Evolutionary conservation across 2,329 filamentous ascomycete genomes (phyloP).

Genomic region (Thielaviopsis ethacetica): DNA sequence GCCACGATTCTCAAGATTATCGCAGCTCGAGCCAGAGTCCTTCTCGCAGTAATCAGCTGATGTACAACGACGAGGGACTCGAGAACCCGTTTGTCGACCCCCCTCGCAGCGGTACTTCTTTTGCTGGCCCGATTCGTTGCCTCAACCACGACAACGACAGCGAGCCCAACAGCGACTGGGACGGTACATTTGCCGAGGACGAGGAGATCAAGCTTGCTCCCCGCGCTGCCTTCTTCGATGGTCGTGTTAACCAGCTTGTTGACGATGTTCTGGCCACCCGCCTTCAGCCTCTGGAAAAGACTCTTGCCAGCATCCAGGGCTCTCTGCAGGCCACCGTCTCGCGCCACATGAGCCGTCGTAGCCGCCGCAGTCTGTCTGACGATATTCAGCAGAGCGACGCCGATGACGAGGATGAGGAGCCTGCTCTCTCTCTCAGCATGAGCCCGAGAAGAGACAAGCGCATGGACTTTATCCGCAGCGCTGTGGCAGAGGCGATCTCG

Average conservation of each 20-base stretch:
- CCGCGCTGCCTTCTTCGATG: slow-evolving; percentile 78
- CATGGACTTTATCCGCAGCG: slow-evolving; percentile 63
- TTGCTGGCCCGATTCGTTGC: slow-evolving; percentile 39
- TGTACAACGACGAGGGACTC: slow-evolving; percentile 25
- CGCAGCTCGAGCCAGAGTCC: slow-evolving; percentile 60
- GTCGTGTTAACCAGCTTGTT: slow-evolving; percentile 74
- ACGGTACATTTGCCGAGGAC: slow-evolving; percentile 64
- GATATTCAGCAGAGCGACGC: slow-evolving; percentile 71
- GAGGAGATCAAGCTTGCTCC: slow-evolving; percentile 72
- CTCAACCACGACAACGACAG: slow-evolving; percentile 35
- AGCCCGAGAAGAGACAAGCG: slow-evolving; percentile 68
- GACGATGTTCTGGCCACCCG: slow-evolving; percentile 59
- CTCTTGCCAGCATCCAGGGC: slow-evolving; percentile 60
- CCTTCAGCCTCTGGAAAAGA: slow-evolving; percentile 65
- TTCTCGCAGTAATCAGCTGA: slow-evolving; percentile 38
- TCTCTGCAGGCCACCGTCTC: slow-evolving; percentile 40
- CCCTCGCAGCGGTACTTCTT: slow-evolving; percentile 43
- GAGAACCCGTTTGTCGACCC: slow-evolving; percentile 48
- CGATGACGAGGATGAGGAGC: slow-evolving; percentile 79
- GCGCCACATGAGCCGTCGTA: slow-evolving; percentile 41
- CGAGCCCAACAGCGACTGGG: slow-evolving; percentile 71
- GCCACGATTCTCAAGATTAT: slow-evolving; percentile 18
- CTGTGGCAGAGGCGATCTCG: slow-evolving; percentile 57
- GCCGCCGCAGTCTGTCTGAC: slow-evolving; percentile 50
- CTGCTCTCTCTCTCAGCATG: slow-evolving; percentile 45